A percentile compares a stretch with the other conserved stretches of the same genome.
phyloP scores from a whole-genome alignment of 805 yeast genomes.

The Pachysolen tannophilus region DNA sequence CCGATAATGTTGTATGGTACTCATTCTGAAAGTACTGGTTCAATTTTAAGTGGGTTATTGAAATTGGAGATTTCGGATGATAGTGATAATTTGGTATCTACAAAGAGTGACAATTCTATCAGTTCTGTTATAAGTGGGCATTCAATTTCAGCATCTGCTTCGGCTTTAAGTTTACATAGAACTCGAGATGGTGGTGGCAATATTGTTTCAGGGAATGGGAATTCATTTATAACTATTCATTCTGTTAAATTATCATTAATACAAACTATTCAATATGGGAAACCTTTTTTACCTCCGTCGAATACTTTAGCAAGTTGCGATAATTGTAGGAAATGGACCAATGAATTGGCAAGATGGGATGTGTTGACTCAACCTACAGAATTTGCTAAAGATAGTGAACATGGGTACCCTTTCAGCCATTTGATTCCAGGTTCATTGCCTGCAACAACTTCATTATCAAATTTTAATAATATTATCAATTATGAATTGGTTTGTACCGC shows the following conservation, averaged over 20 bases:
- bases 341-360: slow-evolving; percentile 82
- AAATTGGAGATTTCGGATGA: slow-evolving; percentile 37
- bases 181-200: not conserved
- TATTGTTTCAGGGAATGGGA: not conserved
- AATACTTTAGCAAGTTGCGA: slow-evolving; percentile 42
- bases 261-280: slow-evolving; percentile 62
- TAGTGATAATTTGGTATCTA: not conserved
- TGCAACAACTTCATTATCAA: slow-evolving; percentile 63
- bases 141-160: not conserved
- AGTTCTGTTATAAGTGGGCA: slow-evolving; percentile 13
- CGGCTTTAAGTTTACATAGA: slow-evolving; percentile 12
- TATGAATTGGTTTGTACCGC: slow-evolving; percentile 70
- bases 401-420: slow-evolving; percentile 89
- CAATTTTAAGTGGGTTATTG: slow-evolving; percentile 75
- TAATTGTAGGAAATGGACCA: slow-evolving; percentile 45
- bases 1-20: slow-evolving; percentile 83
- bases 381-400: slow-evolving; percentile 55
- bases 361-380: slow-evolving; percentile 52
- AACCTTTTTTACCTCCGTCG: slow-evolving; percentile 57
- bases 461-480: slow-evolving; percentile 42
- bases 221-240: slow-evolving; percentile 37
- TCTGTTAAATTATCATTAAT: slow-evolving; percentile 57
- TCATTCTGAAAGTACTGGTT: slow-evolving; percentile 74
- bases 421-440: slow-evolving; percentile 84
- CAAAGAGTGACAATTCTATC: not conserved